Evolutionary conservation across 331 rosid genomes (phyloP), one percentile per base, ranked within the genome.

Genomic region (Acacia pycnantha): DNA sequence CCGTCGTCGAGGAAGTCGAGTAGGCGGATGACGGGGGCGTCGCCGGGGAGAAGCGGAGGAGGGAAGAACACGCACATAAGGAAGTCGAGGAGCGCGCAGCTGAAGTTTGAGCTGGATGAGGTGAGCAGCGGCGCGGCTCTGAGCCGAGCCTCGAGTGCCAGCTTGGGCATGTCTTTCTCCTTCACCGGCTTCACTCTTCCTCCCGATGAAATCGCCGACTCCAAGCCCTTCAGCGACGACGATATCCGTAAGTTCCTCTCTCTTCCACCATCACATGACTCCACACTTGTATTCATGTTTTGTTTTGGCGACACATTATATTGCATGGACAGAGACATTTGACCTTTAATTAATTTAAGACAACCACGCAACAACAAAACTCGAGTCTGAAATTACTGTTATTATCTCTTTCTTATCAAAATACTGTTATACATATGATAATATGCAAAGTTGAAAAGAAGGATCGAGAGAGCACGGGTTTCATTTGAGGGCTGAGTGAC

Each of bases 101-200:
- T 96, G 83, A 96, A 90, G 90, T 35, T 91, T 13, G 98, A 94
- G 2, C 13, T 94, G 26, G 98, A 91, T 70, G 99, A 96, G 26
- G 54, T 94, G 59, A 82, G 82, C 53, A 92, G 91, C 37, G 98
- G 99, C 4, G 98, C 98, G 0, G 97, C 95, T 19, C 90, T 96
- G 0, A 96, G 99, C 71, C 79, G 99, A 71, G 99, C 98, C n/a
- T 94, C 98, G 0, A 96, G 99, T 80, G 99, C 99, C 29, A 94
- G 98, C 88, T 80, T 96, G 85, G 99, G 99, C 4, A 88, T 96
- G 50, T 96, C 99, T 0, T 94, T 96, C 84, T 92, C 97, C 24
- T 96, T 96, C 90, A 94, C 97, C 26, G 99, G 99, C 48, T 96
- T 96, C 90, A 78, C 91, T 16, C 61, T 92, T 69, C 99, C 98